Conservation (phyloP, 1,284 basidiomycete species). For the Entoloma clypeatum region DNA sequence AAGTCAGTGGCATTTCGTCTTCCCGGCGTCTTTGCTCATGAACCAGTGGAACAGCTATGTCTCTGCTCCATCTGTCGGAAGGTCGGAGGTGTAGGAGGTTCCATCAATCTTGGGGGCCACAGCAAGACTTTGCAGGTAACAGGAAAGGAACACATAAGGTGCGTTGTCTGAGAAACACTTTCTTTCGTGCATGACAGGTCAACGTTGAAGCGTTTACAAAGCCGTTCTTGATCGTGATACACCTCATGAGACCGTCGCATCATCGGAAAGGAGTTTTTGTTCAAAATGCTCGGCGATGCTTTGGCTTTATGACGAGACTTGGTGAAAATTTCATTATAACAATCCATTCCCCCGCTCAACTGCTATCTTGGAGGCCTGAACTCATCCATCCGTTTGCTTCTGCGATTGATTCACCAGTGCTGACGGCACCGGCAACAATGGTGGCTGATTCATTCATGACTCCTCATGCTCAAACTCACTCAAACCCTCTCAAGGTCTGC, state of each 20-base stretch:
- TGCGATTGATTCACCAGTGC: conserved; percentile 44
- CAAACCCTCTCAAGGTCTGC: conserved; percentile 36
- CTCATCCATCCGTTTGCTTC: conserved; percentile 60
- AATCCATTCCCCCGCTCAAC: not conserved
- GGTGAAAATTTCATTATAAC: conserved; percentile 32
- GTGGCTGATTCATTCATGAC: conserved; percentile 28
- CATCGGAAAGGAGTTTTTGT: conserved; percentile 57
- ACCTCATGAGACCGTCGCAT: conserved; percentile 38
- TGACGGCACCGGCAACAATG: conserved; percentile 39
- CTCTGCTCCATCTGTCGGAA: conserved; percentile 63
- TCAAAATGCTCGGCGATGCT: conserved; percentile 57
- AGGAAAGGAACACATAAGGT: conserved; percentile 52
- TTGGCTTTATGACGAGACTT: conserved; percentile 51
- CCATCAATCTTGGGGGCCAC: conserved; percentile 54
- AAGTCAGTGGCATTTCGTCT: conserved; percentile 34
- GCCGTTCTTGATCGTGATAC: conserved; percentile 54
- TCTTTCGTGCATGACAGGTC: not conserved
- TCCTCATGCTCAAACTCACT: not conserved
- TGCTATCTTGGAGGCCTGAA: conserved; percentile 43
- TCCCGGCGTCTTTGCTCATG: not conserved
- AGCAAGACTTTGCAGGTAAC: conserved; percentile 45
- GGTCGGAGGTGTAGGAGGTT: conserved; percentile 55
- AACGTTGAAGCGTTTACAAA: conserved; percentile 43
- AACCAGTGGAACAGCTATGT: conserved; percentile 39
- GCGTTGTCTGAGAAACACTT: too few relatives aligned